These are phyloP conservation scores for Pythium inflatum DNA, from an alignment of 352 stramenopile species.

Conservation along the genomic window DNA sequence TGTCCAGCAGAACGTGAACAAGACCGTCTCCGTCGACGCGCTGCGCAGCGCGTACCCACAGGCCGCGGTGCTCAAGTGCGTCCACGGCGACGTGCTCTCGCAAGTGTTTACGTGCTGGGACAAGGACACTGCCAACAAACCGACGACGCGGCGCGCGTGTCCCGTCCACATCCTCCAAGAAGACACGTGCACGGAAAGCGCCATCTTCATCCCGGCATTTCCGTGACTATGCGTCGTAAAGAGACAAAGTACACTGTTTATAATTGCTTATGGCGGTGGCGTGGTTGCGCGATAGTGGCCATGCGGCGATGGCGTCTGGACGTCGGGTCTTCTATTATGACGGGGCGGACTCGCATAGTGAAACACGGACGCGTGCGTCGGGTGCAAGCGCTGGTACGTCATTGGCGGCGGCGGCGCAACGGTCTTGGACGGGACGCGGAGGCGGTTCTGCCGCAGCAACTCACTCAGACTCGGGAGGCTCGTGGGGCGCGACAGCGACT, in stretches of 20 bases:
- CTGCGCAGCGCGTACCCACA: slow-evolving; percentile 42
- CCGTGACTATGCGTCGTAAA: slow-evolving; percentile 7
- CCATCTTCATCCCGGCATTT: slow-evolving; percentile 66
- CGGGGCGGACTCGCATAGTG: slow-evolving; percentile 18
- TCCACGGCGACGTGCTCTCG: slow-evolving; percentile 51
- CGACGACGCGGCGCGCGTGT: slow-evolving; percentile 57
- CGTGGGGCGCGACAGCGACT: background rate
- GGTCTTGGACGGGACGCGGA: slow-evolving; percentile 7
- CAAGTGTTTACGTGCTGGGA: slow-evolving; percentile 86
- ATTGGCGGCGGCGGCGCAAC: background rate
- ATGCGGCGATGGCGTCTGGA: too few species aligned
- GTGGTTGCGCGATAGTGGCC: background rate
- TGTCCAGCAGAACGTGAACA: slow-evolving; percentile 64
- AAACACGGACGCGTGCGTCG: background rate
- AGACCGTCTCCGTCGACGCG: slow-evolving; percentile 46
- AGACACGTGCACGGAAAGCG: slow-evolving; percentile 64
- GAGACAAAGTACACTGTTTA: too few species aligned
- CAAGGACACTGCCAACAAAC: slow-evolving; percentile 61
- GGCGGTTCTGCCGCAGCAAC: slow-evolving; percentile 24
- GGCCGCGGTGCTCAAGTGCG: slow-evolving; percentile 49
- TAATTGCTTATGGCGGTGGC: background rate
- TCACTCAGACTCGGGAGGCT: slow-evolving; percentile 26
- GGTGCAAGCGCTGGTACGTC: slow-evolving; percentile 1
- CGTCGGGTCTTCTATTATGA: background rate
- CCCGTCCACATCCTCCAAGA: slow-evolving; percentile 66